These are phyloP conservation scores for Polytrichum formosum DNA, from an alignment of 225 moss, liverwort and hornwort genomes.

Conservation along the genomic window DNA sequence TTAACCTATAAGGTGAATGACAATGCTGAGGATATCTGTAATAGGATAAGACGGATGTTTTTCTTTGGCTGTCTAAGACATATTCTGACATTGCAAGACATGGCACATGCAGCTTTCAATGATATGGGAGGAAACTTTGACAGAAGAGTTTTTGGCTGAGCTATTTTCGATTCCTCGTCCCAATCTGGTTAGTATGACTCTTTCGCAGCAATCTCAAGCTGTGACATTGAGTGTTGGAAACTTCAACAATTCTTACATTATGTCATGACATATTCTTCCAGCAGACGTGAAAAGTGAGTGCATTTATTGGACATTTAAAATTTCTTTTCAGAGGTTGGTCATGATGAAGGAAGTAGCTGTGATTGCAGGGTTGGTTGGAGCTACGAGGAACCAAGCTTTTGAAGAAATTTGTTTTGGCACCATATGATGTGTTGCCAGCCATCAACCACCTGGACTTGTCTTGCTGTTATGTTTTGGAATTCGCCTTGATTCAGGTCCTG, in stretches of 20 bases:
- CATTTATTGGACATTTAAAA: neutral
- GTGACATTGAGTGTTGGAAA: neutral
- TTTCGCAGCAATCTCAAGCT: neutral
- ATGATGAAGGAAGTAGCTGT: neutral
- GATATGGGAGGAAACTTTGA: slow-evolving; percentile 55
- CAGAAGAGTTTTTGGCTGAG: slow-evolving; percentile 36
- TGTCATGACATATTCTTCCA: neutral
- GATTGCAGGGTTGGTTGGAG: slow-evolving; percentile 36
- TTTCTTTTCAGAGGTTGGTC: neutral
- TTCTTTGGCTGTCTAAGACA: no score
- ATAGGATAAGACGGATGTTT: no score
- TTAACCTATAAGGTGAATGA: no score
- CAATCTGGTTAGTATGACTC: slow-evolving; percentile 28
- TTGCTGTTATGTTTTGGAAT: slow-evolving; percentile 37
- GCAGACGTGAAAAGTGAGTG: no score
- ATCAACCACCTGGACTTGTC: slow-evolving; percentile 53
- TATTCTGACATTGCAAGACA: neutral
- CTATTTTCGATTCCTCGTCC: slow-evolving; percentile 35
- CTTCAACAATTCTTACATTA: neutral
- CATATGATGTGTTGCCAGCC: slow-evolving; percentile 29
- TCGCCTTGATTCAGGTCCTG: slow-evolving; percentile 50
- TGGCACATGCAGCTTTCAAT: slow-evolving; percentile 38
- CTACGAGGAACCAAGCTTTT: slow-evolving; percentile 49
- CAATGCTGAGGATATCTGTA: no score
- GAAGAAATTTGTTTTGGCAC: slow-evolving; percentile 48